Base-by-base conservation (phyloP, 768 basidiomycete species). In the Xanthoconium stramineum region DNA sequence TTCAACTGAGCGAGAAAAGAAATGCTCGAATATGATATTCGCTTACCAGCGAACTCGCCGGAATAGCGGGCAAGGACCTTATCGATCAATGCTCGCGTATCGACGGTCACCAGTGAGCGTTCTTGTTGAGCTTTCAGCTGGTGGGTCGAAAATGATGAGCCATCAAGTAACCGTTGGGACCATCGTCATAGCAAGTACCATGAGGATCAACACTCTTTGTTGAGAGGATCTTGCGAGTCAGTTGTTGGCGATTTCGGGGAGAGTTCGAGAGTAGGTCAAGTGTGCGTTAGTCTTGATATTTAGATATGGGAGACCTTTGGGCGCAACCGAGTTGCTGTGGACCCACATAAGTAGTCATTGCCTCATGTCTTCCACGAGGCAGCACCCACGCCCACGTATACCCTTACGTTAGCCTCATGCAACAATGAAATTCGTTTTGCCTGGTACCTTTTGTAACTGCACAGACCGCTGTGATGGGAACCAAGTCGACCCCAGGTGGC, bases 61-160 rank as follows among this genome's bases (percentile, higher is more conserved):
- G 53, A 39, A 30, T 43, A 55, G n/a, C 40, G 40, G 6, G 53
- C 47, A 8, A 55, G 53, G 17, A 55, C 24, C 20, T 49, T 49
- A 1, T 48, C n/a, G 12, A 55, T 42, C 24, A 55, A 30, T 29
- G 39, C 53, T 7, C 53, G 40, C 17, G 6, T 32, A 20, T 54
- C 37, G 11, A 54, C 32, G 0, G 20, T 40, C 10, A 47, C 53
- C 3, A 14, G 38, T n/a, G 9, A 8, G 12, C 13, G 28, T 44
- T 10, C 42, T 32, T 50, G 38, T n/a, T 24, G 47, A n/a, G 48
- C 2, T 38, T 29, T 36, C 24, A 2, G 3, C 40, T 52, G 19
- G 19, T 17, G 14, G 40, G 15, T 17, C 17, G 5, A 9, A 43
- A 4, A 3, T 17, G 7, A 33, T 28, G 50, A 43, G 15, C 32